Base-by-base conservation (phyloP, 192 early-diverging fungal genomes). In the Nowakowskiella sp. region DNA sequence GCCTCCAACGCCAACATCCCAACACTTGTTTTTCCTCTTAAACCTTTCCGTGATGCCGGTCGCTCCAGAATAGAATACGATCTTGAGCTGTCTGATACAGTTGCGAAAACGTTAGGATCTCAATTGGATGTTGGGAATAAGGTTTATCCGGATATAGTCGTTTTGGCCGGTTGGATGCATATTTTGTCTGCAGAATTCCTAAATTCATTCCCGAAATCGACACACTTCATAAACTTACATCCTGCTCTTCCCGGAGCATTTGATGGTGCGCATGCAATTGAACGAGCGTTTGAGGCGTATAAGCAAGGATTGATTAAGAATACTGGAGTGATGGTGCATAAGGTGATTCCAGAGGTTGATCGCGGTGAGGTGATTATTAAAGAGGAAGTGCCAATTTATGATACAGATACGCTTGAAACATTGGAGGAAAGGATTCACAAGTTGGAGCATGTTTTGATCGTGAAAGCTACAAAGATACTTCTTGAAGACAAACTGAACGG, bases 111-210 rank as follows among this genome's bases (percentile, higher is more conserved):
- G 22, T 42, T 68, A 9, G 60, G 19, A 6, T 27, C 16, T n/a
- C 42, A 2, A 39, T 30, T 5, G 27, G 28, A 31, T 25, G 10
- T 9, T 19, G 52, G 30, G 23, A 31, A 8, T 5, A 25, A 19
- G 31, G 44, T 49, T 25, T 58, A 63, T 23, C 90, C 90, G 1
- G 89, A 94, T 57, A 72, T 95, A 31, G 68, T 96, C 3, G 85
- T 99, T 9, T 77, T 99, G 24, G 96, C 94, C 4, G 96, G 96
- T 30, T 99, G 83, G 77, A 99, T 99, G 96, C 96, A 94, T 65
- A 99, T 99, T 55, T 76, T 99, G 28, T 89, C 88, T 8, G 72
- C 89, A 3, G 72, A 77, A 23, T 99, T 97, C 56, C 60, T 99
- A 43, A 66, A 79, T 28, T 42, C 64, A 52, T 92, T 97, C 60